Percentiles rank a stretch among this genome's conserved stretches.
Evolutionary conservation across 352 stramenopile species (phyloP).

Genomic region (Phytopythium sindhum): DNA sequence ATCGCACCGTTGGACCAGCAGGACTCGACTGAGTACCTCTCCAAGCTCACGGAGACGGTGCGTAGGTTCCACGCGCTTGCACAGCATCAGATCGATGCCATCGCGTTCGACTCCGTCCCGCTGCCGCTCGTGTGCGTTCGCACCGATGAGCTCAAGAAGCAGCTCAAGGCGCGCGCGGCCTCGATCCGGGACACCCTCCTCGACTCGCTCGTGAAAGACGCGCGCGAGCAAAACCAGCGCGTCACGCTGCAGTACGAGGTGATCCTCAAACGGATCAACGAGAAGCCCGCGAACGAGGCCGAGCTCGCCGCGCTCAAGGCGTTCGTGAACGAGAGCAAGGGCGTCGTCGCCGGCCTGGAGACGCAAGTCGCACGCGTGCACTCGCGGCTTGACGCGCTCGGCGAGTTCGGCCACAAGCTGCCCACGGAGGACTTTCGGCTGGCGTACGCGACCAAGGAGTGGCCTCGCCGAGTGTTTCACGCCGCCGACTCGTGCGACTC

Average conservation of each 20-base stretch:
- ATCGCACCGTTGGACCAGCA: constrained; percentile 41
- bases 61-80: constrained; percentile 72
- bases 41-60: constrained; percentile 61
- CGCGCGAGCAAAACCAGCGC: constrained; percentile 78
- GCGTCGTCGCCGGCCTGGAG: constrained; percentile 72
- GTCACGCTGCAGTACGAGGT: constrained; percentile 88
- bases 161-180: constrained; percentile 62
- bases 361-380: constrained; percentile 77
- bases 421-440: constrained; percentile 87
- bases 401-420: constrained; percentile 86
- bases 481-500: constrained; percentile 85
- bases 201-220: constrained; percentile 73
- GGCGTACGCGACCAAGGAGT: constrained; percentile 88
- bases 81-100: constrained; percentile 44
- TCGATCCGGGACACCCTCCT: constrained; percentile 79
- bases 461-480: constrained; percentile 76
- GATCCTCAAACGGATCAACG: constrained; percentile 87
- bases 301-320: constrained; percentile 88
- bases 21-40: constrained; percentile 27
- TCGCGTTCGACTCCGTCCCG: constrained; percentile 71
- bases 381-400: constrained; percentile 58
- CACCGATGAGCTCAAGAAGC: constrained; percentile 58
- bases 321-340: constrained; percentile 85
- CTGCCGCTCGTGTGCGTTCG: constrained; percentile 81
- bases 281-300: constrained; percentile 91